Evolutionary conservation across 2,329 filamentous ascomycete species (phyloP).

Genomic region (Chaetomium sp.): DNA sequence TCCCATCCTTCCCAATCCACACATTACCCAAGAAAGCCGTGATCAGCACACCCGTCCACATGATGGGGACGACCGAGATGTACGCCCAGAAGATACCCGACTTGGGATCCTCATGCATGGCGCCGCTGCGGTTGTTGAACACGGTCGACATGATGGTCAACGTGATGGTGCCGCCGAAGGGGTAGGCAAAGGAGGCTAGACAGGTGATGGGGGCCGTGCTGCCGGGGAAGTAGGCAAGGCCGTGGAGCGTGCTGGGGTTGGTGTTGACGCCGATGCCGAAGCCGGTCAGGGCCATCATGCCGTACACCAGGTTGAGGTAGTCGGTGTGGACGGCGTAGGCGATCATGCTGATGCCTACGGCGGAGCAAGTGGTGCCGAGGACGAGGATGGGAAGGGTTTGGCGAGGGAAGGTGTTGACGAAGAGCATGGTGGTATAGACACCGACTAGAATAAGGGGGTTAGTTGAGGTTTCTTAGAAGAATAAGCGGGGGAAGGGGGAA

Average conservation of each 20-base stretch:
- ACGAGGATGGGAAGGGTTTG: conserved; percentile 56
- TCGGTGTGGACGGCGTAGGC: conserved; percentile 49
- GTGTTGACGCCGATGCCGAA: conserved; percentile 58
- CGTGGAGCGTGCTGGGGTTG: conserved; percentile 57
- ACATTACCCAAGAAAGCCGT: conserved; percentile 31
- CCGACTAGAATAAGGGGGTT: conserved; percentile 34
- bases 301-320: conserved; percentile 47
- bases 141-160: conserved; percentile 63
- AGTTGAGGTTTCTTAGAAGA: neutral
- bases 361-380: conserved; percentile 49
- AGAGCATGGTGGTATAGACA: conserved; percentile 49
- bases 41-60: conserved; percentile 34
- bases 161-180: conserved; percentile 58
- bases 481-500: neutral
- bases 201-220: conserved; percentile 53
- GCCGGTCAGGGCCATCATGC: conserved; percentile 60
- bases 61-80: conserved; percentile 53
- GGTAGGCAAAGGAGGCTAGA: conserved; percentile 51
- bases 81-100: conserved; percentile 61
- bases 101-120: conserved; percentile 14
- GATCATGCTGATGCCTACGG: conserved; percentile 51
- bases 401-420: conserved; percentile 55
- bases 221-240: conserved; percentile 53
- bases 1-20: conserved; percentile 25
- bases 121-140: conserved; percentile 53